A percentile compares a stretch with the other conserved stretches of the same genome.
phyloP scores from a whole-genome alignment of 495 filamentous ascomycete species.

The Margaritispora aquatica region DNA sequence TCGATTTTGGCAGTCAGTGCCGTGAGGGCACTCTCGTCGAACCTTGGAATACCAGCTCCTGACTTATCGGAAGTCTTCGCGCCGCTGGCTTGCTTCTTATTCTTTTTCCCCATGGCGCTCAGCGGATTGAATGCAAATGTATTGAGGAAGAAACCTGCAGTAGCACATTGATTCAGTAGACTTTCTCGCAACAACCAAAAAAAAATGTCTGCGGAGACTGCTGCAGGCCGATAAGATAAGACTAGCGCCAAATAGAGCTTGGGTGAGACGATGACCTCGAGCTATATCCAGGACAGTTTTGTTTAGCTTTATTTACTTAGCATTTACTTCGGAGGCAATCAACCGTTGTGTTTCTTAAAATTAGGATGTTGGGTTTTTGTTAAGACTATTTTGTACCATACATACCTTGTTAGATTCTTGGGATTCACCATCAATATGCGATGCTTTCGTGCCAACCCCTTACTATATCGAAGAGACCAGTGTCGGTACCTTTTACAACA shows the following conservation, averaged over 20 bases:
- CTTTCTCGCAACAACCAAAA: too few relatives aligned
- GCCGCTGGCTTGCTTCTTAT: slow-evolving; percentile 20
- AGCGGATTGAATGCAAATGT: neutral
- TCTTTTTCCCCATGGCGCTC: slow-evolving; percentile 17
- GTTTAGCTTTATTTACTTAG: too few relatives aligned
- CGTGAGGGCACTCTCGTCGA: slow-evolving; percentile 56
- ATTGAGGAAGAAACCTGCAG: too few relatives aligned
- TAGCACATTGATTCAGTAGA: too few relatives aligned
- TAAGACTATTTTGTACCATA: neutral
- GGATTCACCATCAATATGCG: neutral
- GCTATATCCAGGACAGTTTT: too few relatives aligned
- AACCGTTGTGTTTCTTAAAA: too few relatives aligned
- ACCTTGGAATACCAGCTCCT: slow-evolving; percentile 31
- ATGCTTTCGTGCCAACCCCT: neutral
- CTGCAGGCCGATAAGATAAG: neutral
- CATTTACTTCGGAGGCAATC: too few relatives aligned
- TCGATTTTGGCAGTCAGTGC: slow-evolving; percentile 62
- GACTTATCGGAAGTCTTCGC: slow-evolving; percentile 4
- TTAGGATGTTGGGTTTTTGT: neutral
- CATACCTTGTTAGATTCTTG: neutral
- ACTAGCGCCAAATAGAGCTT: neutral
- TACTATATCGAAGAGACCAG: neutral
- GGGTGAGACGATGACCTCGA: too few relatives aligned
- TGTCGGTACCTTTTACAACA: neutral
- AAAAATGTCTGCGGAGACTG: too few relatives aligned